Base-by-base conservation (phyloP, 257 asterid species). In the Handroanthus guayacan region DNA sequence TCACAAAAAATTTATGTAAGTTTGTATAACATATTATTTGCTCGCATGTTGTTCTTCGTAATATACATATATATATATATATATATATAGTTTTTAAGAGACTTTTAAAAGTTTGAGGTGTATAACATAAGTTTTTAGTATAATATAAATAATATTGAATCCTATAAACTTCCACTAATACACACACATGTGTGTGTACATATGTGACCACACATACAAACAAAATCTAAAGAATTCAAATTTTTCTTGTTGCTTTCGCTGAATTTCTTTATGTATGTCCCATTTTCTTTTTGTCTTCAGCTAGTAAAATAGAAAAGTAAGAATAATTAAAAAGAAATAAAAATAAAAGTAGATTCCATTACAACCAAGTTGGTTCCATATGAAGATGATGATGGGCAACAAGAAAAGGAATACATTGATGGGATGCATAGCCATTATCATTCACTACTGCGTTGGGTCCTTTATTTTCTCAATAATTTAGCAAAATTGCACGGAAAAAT, bases 351-450 rank as follows among this genome's bases (percentile, higher is more conserved):
- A 48, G 48, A 73, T 50, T 16, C 71, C 16, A 37, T 13, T 31
- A 47, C 41, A 67, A 47, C 51, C 61, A 73, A 60, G 43, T 16
- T 47, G 6, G 10, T 8, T 14, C 55, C 37, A 34, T 0, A 41
- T 41, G 20, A 45, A 51, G 55, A 55, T 13, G 58, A 68, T 60
- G 76, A 60, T 79, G 66, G 39, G 52, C 72, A 13, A 38, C 60
- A 36, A 45, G 57, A 68, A 80, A 61, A 62, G 12, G 62, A 56
- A 64, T 37, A 56, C 20, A 65, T 18, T 65, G 78, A 71, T 78
- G 77, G 65, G 81, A 77, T 69, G 68, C 54, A 4, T 41, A 34
- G 16, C 68, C 65, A 71, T 54, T 50, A 77, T 62, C 8, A 69
- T 51, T 41, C 68, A 36, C 0, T 36, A 47, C 16, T 41, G 76